Base-by-base conservation (phyloP, 768 basidiomycete genomes). In the Lactarius quietus region DNA sequence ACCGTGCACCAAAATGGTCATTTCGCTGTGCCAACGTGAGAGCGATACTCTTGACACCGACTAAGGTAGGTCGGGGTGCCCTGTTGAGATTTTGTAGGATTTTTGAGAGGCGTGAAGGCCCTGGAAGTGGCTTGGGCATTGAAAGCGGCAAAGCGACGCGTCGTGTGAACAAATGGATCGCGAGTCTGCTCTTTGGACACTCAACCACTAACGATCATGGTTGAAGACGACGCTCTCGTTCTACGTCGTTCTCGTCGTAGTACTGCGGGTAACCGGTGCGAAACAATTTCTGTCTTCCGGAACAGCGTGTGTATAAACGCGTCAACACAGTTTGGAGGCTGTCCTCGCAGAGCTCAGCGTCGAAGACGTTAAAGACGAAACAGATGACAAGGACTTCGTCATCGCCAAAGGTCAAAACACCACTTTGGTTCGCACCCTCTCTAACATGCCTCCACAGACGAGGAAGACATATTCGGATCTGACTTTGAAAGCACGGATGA, bases 401-500 rank as follows among this genome's bases (percentile, higher is more conserved):
- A 75, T 85, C 39, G 83, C 82, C 26, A 88, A 85, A 72, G 89
- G 91, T 87, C 65, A 39, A 69, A 35, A 63, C n/a, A 29, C 5
- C 45, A 9, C 26, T 17, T 15, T 58, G 8, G 20, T 36, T 6
- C 39, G 28, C 2, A 51, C 26, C 31, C 23, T 41, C 29, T 36
- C n/a, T 31, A 12, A 14, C 10, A 57, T 31, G n/a, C 41, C 18
- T 58, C 43, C 59, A 55, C 71, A 92, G 92, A 90, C 59, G 92
- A 95, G 73, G 86, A 90, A 69, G 92, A 93, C 71, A 73, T 88
- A 9, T 91, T 92, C 65, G 91, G 83, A 68, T 90, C 89, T 12
- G 92, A 94, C 73, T 94, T 95, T 71, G 89, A 86, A 67, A 90
- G 88, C 68, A 93, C 92, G 0, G 92, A 93, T 64, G 91, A 91